phyloP scores from a whole-genome alignment of 805 yeast species.

The Teunomyces stri region DNA sequence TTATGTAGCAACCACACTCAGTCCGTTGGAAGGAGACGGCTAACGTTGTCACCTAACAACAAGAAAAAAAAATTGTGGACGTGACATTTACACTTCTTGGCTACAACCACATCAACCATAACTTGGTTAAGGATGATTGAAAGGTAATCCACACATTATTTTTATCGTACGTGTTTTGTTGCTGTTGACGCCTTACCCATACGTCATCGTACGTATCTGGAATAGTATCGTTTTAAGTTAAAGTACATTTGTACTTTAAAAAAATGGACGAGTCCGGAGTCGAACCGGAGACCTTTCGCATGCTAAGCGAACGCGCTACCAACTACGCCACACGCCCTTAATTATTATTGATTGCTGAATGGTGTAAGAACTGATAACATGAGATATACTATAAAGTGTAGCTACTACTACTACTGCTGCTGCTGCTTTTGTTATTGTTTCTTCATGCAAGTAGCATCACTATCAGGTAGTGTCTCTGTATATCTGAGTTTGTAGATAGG shows the following conservation, averaged over 20 bases:
- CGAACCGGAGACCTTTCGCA: slow-evolving; percentile 80
- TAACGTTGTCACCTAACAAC: too few species aligned
- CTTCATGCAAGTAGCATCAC: too few species aligned
- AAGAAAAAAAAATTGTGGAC: too few species aligned
- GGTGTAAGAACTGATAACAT: background rate
- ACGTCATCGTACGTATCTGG: background rate
- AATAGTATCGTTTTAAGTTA: too few species aligned
- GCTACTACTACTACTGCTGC: too few species aligned
- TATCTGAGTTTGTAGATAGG: background rate
- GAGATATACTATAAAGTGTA: too few species aligned
- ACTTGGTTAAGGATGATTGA: background rate
- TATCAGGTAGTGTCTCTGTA: too few species aligned
- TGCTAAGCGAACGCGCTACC: slow-evolving; percentile 83
- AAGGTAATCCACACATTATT: background rate
- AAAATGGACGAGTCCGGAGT: slow-evolving; percentile 69
- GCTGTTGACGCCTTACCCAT: background rate
- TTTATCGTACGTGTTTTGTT: background rate
- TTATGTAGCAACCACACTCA: background rate
- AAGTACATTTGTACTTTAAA: slow-evolving; percentile 16
- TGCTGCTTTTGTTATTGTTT: too few species aligned
- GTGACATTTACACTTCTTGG: too few species aligned
- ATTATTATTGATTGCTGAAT: background rate
- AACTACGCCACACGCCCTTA: slow-evolving; percentile 77
- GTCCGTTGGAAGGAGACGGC: too few species aligned
- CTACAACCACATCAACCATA: background rate